Evolutionary conservation across 1,139 yeast species (phyloP), one percentile per base, ranked within the genome.

Genomic region (Kurtzmaniella quercitrusa): DNA sequence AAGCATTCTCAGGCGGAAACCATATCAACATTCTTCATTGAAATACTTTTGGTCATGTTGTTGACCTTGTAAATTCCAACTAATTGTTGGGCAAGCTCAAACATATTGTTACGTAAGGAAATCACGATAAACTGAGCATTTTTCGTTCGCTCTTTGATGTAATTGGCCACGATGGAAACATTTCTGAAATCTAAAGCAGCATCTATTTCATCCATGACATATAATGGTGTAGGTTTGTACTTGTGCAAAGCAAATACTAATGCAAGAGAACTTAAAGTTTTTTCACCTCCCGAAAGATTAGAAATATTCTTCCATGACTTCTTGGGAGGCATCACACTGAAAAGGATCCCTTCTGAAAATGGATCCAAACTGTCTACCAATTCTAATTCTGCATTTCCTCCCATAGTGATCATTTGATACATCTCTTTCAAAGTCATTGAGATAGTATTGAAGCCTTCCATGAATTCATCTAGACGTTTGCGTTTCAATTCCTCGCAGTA

Each of bases 391-490:
- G 99, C 99, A 68, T 91, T 94, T 34, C 99, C 99, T 14, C 98
- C 98, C 95, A 93, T 89, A 0, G 98, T 94, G 47, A 94, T 93
- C 95, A 93, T 88, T 57, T 91, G 95, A 57, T 94, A 94, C 98
- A 94, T 91, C 56, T 88, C 97, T 61, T 93, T 93, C 49, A 94
- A 75, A 6, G 96, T 87, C 63, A 83, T 73, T 1, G 98, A 89
- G 32, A 94, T 94, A 23, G 81, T 74, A 51, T 83, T 80, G 66
- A 94, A 93, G 0, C 99, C 98, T 49, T 79, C 81, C 95, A 89
- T 88, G 56, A 94, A 94, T 61, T 94, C 97, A 49, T 84, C 89
- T 42, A 86, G 71, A 43, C 98, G 74, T 48, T 76, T 80, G 43
- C 83, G 76, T 57, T 85, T 84, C 51, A 89, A 68, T 22, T 81